Conservation (phyloP, 2,329 filamentous ascomycete species). For the Lasiodiplodia sp. region DNA sequence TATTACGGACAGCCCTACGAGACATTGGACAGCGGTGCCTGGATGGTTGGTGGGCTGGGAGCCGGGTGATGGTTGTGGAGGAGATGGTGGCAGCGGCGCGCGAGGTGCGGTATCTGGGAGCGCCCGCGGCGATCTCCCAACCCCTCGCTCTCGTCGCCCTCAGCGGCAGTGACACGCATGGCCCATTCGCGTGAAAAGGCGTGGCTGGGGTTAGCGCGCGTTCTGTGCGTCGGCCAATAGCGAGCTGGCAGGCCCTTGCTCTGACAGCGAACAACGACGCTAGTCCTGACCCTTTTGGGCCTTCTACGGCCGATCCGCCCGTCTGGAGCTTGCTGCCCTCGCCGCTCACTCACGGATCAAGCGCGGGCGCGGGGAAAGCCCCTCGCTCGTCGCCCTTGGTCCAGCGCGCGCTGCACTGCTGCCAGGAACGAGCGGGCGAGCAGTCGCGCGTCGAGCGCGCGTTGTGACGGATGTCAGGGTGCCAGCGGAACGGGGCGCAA, state of each 20-base stretch:
- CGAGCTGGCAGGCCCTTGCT: slow-evolving; percentile 7
- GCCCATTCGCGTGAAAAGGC: slow-evolving; percentile 11
- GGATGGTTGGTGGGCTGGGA: slow-evolving; percentile 11
- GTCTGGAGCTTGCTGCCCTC: slow-evolving; percentile 9
- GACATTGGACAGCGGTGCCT: slow-evolving; percentile 27
- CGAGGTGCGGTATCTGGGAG: slow-evolving; percentile 10
- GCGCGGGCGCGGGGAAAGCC: slow-evolving; percentile 14
- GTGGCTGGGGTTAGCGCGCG: slow-evolving; percentile 15
- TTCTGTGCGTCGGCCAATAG: neutral
- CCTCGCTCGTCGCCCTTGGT: neutral
- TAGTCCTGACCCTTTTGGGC: slow-evolving; percentile 1
- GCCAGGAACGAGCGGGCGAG: slow-evolving; percentile 1
- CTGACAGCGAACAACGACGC: slow-evolving; percentile 2
- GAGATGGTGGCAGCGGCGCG: slow-evolving; percentile 4
- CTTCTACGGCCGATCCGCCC: slow-evolving; percentile 9
- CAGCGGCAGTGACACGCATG: slow-evolving; percentile 24
- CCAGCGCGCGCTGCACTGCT: neutral
- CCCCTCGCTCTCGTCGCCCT: slow-evolving; percentile 14
- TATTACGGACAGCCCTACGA: slow-evolving; percentile 27
- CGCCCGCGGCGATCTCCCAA: slow-evolving; percentile 15
- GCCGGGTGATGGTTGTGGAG: slow-evolving; percentile 9
- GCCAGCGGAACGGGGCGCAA: neutral
- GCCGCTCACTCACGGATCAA: neutral
- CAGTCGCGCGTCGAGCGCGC: neutral
- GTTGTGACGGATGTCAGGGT: neutral